These are phyloP conservation scores for Boletus insuetus DNA, from an alignment of 768 basidiomycete species.

Conservation along the genomic window DNA sequence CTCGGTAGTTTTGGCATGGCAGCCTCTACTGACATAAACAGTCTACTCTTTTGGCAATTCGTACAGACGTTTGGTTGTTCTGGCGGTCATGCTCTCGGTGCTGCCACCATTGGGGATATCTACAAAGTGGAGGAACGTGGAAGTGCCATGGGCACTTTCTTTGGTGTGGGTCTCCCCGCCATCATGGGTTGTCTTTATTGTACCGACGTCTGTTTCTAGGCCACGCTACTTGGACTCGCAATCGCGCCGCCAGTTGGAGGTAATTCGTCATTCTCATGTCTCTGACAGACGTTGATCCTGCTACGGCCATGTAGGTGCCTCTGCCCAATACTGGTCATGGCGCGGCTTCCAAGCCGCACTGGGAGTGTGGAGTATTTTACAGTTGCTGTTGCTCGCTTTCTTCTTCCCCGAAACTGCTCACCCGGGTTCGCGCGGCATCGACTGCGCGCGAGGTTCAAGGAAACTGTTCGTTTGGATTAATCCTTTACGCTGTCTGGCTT, in stretches of 20 bases:
- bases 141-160: constrained; percentile 57
- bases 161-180: constrained; percentile 37
- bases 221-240: constrained; percentile 55
- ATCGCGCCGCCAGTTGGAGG: constrained; percentile 62
- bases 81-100: constrained; percentile 52
- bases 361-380: constrained; percentile 38
- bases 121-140: constrained; percentile 63
- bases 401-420: constrained; percentile 69
- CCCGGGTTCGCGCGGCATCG: constrained; percentile 54
- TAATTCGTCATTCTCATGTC: constrained; percentile 1
- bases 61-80: constrained; percentile 66
- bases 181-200: not conserved
- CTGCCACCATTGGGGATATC: constrained; percentile 64
- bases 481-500: constrained; percentile 48
- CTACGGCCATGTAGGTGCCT: constrained; percentile 34
- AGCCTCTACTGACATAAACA: constrained; percentile 37
- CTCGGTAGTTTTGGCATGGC: constrained; percentile 63
- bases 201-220: constrained; percentile 24
- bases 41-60: constrained; percentile 58
- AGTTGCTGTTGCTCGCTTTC: constrained; percentile 39
- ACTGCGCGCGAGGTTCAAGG: constrained; percentile 34
- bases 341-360: constrained; percentile 52
- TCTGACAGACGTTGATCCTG: not conserved
- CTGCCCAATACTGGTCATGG: constrained; percentile 66
- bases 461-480: constrained; percentile 49